A percentile compares a stretch with the other conserved stretches of the same genome.
phyloP scores from a whole-genome alignment of 2,329 filamentous ascomycete species.

The Penicillium vulpinum region DNA sequence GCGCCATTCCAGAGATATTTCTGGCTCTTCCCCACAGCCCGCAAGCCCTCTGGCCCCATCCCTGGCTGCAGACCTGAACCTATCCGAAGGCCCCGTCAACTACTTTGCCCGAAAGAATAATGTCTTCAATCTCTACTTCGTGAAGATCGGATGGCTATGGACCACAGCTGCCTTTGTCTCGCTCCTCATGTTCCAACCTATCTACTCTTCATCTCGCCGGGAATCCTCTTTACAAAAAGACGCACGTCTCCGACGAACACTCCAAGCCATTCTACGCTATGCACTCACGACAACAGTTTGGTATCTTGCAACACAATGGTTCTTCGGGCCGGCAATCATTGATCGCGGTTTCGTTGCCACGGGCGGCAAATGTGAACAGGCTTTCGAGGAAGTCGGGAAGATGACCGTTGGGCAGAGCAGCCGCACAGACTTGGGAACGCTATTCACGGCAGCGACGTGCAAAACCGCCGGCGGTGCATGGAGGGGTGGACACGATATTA shows the following conservation, averaged over 20 bases:
- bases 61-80: conserved; percentile 31
- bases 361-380: conserved; percentile 75
- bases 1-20: conserved; percentile 41
- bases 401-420: conserved; percentile 6
- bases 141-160: conserved; percentile 96
- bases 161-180: conserved; percentile 70
- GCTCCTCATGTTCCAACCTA: conserved; percentile 69
- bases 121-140: conserved; percentile 87
- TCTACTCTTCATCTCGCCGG: conserved; percentile 47
- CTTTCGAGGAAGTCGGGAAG: conserved; percentile 49
- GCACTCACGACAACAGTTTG: conserved; percentile 71
- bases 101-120: conserved; percentile 97
- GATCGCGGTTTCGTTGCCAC: conserved; percentile 88
- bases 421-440: conserved; percentile 45
- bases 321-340: conserved; percentile 85
- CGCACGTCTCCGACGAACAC: conserved; percentile 44
- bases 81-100: conserved; percentile 39
- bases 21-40: conserved; percentile 50
- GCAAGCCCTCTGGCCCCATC: conserved; percentile 49
- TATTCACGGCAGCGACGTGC: conserved; percentile 75
- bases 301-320: conserved; percentile 93
- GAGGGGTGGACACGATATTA: conserved; percentile 95
- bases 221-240: conserved; percentile 23
- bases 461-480: conserved; percentile 79
- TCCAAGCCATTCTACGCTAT: conserved; percentile 69